A percentile compares a stretch with the other conserved stretches of the same genome.
phyloP scores from a whole-genome alignment of 139 green algal species.

The Volvox africanus region DNA sequence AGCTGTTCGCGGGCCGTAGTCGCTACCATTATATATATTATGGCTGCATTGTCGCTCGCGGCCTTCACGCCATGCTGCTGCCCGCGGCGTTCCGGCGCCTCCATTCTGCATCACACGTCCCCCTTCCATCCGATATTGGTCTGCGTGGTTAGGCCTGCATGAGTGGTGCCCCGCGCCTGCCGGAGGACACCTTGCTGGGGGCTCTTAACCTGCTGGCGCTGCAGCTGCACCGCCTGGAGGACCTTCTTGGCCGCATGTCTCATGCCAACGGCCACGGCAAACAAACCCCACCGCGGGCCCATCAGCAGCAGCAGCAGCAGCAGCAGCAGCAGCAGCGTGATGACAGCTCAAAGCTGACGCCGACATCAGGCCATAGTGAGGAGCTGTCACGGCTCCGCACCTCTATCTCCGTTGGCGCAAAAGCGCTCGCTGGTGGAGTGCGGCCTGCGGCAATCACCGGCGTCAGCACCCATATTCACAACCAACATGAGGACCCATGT shows the following conservation, averaged over 20 bases:
- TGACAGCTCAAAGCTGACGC: background rate
- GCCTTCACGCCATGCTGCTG: too few species aligned
- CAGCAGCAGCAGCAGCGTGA: background rate
- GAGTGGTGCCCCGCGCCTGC: background rate
- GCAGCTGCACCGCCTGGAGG: background rate
- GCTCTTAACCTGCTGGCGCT: constrained; percentile 38
- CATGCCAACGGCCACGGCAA: background rate
- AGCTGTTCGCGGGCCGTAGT: too few species aligned
- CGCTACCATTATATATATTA: too few species aligned
- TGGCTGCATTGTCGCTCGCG: too few species aligned
- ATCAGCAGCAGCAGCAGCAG: too few species aligned
- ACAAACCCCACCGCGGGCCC: background rate
- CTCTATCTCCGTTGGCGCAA: background rate
- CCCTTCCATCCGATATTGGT: too few species aligned
- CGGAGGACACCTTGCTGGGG: constrained; percentile 23
- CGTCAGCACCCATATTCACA: background rate
- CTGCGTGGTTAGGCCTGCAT: background rate
- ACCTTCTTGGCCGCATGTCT: background rate
- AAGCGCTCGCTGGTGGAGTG: background rate
- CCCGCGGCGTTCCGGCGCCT: too few species aligned
- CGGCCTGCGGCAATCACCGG: background rate
- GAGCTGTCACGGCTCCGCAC: background rate
- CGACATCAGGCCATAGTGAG: background rate
- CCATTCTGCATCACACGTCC: too few species aligned
- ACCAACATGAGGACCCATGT: too few species aligned